phyloP scores from a whole-genome alignment of 139 green algal genomes.

The Astrephomene gubernaculifera region DNA sequence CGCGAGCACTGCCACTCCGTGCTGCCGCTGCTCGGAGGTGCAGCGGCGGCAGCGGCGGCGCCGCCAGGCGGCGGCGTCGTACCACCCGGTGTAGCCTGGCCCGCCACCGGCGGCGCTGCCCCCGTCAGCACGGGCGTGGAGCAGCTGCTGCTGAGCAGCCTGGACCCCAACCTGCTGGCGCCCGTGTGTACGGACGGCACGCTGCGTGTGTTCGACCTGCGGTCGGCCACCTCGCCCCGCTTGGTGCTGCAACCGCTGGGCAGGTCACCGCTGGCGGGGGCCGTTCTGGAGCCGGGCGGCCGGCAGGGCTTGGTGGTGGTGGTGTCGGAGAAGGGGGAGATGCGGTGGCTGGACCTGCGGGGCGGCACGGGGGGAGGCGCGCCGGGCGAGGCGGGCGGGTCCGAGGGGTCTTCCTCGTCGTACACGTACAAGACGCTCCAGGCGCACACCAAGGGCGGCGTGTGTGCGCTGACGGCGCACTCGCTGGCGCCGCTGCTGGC shows the following conservation, averaged over 20 bases:
- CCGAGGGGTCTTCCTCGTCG: not conserved
- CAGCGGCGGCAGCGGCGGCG: not conserved
- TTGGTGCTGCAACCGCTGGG: slow-evolving; percentile 55
- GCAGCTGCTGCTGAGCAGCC: slow-evolving; percentile 31
- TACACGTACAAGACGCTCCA: slow-evolving; percentile 72
- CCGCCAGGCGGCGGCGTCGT: not conserved
- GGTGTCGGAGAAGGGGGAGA: slow-evolving; percentile 67
- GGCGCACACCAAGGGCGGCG: slow-evolving; percentile 77
- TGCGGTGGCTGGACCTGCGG: slow-evolving; percentile 87
- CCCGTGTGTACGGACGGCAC: slow-evolving; percentile 62
- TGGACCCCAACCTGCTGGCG: slow-evolving; percentile 66
- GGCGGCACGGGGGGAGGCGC: slow-evolving; percentile 30
- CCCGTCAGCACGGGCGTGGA: slow-evolving; percentile 6
- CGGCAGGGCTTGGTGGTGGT: slow-evolving; percentile 46
- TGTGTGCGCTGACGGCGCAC: slow-evolving; percentile 86
- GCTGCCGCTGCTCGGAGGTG: not conserved
- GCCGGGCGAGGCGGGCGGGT: not conserved
- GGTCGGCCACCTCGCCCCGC: slow-evolving; percentile 53
- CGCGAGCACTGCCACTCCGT: slow-evolving; percentile 48
- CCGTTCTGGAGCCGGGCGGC: slow-evolving; percentile 78
- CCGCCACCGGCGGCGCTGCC: not conserved
- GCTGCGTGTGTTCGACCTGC: slow-evolving; percentile 83
- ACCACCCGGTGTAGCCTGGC: slow-evolving; percentile 23
- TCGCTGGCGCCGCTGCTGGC: slow-evolving; percentile 85
- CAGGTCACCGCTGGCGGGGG: slow-evolving; percentile 53